Conservation (phyloP, 352 stramenopile species). For the Phytophthora pini region DNA sequence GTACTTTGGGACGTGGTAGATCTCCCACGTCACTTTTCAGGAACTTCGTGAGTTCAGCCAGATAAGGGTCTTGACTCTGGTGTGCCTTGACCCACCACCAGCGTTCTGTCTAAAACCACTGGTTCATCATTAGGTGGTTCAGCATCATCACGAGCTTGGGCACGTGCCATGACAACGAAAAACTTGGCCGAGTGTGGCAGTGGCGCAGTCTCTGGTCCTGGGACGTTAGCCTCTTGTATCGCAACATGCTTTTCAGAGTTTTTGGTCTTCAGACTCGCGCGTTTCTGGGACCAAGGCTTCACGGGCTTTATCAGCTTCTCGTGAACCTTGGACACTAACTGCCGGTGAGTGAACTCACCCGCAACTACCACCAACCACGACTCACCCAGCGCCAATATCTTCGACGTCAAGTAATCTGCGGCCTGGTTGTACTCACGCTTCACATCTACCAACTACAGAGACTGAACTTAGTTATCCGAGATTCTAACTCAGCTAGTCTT, state of each 20-base stretch:
- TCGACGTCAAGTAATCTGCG: constrained; percentile 3
- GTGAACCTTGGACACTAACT: not conserved
- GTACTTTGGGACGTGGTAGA: not conserved
- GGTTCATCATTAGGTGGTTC: not conserved
- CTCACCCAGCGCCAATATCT: not conserved
- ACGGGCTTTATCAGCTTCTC: constrained; percentile 6
- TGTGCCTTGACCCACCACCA: constrained; percentile 16
- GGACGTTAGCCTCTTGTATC: too few species aligned
- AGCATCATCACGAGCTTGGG: not conserved
- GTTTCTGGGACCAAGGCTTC: too few species aligned
- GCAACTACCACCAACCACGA: not conserved
- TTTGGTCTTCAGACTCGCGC: too few species aligned
- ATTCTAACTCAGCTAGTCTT: not conserved
- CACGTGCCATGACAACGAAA: not conserved
- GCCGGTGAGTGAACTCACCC: not conserved
- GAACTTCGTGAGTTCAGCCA: not conserved
- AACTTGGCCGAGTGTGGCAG: not conserved
- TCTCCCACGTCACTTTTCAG: not conserved
- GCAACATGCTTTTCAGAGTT: too few species aligned
- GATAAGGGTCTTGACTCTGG: not conserved
- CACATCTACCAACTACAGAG: constrained; percentile 1
- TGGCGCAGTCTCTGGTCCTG: not conserved
- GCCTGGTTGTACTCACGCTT: constrained; percentile 14
- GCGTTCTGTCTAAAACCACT: constrained; percentile 1
- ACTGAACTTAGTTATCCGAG: not conserved